These are phyloP conservation scores for Solanum paucissectum DNA, from an alignment of 257 asterid genomes.

Conservation along the genomic window DNA sequence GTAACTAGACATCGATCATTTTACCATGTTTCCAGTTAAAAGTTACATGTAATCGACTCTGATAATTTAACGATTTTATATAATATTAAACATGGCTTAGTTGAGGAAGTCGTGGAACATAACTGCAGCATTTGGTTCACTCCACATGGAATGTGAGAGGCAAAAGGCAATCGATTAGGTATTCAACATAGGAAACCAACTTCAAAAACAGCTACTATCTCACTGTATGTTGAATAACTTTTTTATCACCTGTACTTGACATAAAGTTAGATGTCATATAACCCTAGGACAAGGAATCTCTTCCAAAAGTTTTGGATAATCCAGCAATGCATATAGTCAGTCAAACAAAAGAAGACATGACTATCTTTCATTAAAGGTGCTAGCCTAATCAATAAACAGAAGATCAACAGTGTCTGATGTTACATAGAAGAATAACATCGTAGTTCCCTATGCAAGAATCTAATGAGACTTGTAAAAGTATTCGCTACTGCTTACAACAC, in stretches of 20 bases:
- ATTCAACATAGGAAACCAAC: background rate
- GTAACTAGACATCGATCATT: background rate
- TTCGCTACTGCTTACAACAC: background rate
- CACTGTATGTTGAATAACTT: background rate
- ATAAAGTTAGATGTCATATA: background rate
- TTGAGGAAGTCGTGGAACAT: background rate
- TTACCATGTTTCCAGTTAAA: background rate
- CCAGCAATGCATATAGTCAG: background rate
- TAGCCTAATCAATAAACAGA: background rate
- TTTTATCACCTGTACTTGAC: background rate
- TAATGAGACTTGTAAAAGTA: background rate
- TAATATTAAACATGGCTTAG: background rate
- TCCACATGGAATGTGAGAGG: background rate
- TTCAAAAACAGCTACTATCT: background rate
- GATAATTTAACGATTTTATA: background rate
- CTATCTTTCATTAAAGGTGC: background rate
- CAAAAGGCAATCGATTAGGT: background rate
- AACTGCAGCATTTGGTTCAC: background rate
- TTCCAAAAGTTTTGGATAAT: background rate
- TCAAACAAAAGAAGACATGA: background rate
- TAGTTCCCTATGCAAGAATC: background rate
- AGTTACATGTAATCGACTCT: background rate
- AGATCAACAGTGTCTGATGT: background rate
- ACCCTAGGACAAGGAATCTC: background rate
- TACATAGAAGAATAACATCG: background rate